Evolutionary conservation across 805 yeast species (phyloP).

Genomic region (Candida ipomoeae): DNA sequence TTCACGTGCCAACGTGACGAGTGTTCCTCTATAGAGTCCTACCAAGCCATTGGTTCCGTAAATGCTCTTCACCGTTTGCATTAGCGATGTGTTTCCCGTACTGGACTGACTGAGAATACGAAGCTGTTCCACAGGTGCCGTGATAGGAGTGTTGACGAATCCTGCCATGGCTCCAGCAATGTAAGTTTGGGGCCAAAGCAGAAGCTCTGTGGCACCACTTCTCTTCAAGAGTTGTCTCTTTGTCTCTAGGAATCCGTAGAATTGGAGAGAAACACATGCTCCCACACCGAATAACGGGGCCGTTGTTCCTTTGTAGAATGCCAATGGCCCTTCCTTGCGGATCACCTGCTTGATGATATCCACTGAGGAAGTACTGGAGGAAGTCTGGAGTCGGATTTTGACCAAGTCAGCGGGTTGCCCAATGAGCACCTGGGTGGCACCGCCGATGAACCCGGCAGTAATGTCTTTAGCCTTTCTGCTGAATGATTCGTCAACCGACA

Average conservation of each 20-base stretch:
- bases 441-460: conserved; percentile 44
- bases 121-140: conserved; percentile 64
- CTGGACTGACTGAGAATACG: conserved; percentile 59
- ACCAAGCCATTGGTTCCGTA: conserved; percentile 38
- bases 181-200: conserved; percentile 54
- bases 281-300: conserved; percentile 43
- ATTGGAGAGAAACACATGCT: conserved; percentile 64
- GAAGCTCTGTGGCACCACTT: conserved; percentile 30
- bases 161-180: conserved; percentile 66
- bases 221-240: conserved; percentile 49
- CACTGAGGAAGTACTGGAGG: conserved; percentile 27
- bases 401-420: conserved; percentile 47
- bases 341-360: conserved; percentile 34
- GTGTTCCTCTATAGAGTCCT: conserved; percentile 54
- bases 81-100: conserved; percentile 20
- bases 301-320: conserved; percentile 44
- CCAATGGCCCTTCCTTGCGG: conserved; percentile 38
- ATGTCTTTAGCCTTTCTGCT: conserved; percentile 38
- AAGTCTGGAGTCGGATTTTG: conserved; percentile 40
- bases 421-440: conserved; percentile 44
- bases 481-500: conserved; percentile 32
- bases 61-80: conserved; percentile 41
- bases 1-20: conserved; percentile 54
- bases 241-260: conserved; percentile 68
- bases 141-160: conserved; percentile 56